These are phyloP conservation scores for Leccinum longicurvipes DNA, from an alignment of 768 basidiomycete species.

Conservation along the genomic window DNA sequence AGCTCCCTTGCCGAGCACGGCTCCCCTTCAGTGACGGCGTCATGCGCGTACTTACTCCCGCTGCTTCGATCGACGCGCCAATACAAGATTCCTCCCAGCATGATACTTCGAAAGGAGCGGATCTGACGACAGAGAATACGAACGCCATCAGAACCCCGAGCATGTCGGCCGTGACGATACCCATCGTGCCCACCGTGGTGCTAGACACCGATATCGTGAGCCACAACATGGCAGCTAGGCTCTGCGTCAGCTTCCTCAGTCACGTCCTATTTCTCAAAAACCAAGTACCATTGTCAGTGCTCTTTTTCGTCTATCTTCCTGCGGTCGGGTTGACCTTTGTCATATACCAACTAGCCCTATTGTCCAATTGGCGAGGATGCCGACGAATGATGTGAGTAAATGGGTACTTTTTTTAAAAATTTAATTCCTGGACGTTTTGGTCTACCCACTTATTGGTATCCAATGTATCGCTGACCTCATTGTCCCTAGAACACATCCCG, in stretches of 20 bases:
- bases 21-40: too few species aligned
- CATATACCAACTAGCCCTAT: constrained; percentile 49
- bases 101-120: not conserved
- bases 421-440: not conserved
- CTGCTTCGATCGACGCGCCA: not conserved
- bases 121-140: not conserved
- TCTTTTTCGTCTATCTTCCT: not conserved
- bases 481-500: constrained; percentile 40
- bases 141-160: not conserved
- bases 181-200: constrained; percentile 39
- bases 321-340: not conserved
- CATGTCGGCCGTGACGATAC: constrained; percentile 26
- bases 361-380: constrained; percentile 57
- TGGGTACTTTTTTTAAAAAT: too few species aligned
- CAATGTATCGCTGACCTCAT: too few species aligned
- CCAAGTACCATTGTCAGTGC: constrained; percentile 72
- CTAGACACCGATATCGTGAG: constrained; percentile 53
- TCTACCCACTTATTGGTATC: too few species aligned
- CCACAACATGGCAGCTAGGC: constrained; percentile 57
- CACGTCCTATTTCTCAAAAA: constrained; percentile 77
- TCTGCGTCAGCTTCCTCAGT: constrained; percentile 60
- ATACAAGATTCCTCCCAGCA: not conserved
- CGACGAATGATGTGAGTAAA: constrained; percentile 42
- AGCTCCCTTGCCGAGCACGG: too few species aligned
- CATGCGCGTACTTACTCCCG: constrained; percentile 15